Evolutionary conservation across 78 protist species (phyloP).

Genomic region (Speleostelium caveatum): DNA sequence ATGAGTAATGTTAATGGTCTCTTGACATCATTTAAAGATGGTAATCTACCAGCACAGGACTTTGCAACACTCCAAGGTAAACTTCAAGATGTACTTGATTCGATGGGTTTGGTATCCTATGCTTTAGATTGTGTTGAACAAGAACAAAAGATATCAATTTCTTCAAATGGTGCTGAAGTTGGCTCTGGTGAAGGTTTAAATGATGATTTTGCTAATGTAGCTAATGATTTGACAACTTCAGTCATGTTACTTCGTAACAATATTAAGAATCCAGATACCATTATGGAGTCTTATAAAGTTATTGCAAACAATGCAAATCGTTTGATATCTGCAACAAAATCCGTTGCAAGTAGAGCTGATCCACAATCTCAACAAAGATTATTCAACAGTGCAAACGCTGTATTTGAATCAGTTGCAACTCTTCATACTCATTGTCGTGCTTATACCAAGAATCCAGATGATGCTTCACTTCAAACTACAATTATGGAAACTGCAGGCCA

Average conservation of each 20-base stretch:
- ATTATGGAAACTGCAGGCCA: slow-evolving; percentile 72
- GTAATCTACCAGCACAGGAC: slow-evolving; percentile 44
- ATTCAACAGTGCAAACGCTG: slow-evolving; percentile 40
- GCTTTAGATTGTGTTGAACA: slow-evolving; percentile 64
- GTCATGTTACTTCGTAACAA: slow-evolving; percentile 39
- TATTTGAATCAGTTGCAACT: slow-evolving; percentile 60
- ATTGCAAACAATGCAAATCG: slow-evolving; percentile 59
- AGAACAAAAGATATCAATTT: slow-evolving; percentile 14
- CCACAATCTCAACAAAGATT: slow-evolving; percentile 62
- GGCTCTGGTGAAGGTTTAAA: slow-evolving; percentile 19
- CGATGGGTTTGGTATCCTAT: slow-evolving; percentile 12
- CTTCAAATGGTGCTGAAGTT: slow-evolving; percentile 14
- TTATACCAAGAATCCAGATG: slow-evolving; percentile 8
- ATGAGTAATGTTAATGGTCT: background rate
- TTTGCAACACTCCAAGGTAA: background rate
- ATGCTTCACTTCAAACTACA: background rate
- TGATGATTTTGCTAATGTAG: slow-evolving; percentile 60
- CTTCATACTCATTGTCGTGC: slow-evolving; percentile 36
- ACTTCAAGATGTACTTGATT: slow-evolving; percentile 42
- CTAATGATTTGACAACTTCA: slow-evolving; percentile 47
- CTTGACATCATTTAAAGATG: slow-evolving; percentile 37
- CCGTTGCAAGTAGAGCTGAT: slow-evolving; percentile 76
- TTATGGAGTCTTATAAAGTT: slow-evolving; percentile 58
- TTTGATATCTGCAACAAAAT: slow-evolving; percentile 50
- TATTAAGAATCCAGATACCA: slow-evolving; percentile 62